phyloP scores from a whole-genome alignment of 2,329 filamentous ascomycete species.

The Sphaerulina populicola region DNA sequence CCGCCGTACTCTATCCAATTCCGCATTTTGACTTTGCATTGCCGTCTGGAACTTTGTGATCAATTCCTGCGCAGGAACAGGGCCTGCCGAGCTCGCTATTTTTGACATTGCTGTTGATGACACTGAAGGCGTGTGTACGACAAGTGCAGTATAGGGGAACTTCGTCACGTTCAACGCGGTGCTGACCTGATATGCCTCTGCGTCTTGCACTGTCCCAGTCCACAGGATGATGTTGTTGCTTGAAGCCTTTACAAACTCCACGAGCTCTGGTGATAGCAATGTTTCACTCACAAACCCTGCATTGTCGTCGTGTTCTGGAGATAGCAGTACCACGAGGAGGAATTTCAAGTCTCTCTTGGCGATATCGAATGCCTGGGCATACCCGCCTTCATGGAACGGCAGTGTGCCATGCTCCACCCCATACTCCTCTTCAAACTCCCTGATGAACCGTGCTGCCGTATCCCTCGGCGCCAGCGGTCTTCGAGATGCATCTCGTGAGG shows the following conservation, averaged over 20 bases:
- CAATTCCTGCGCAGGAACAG: conserved; percentile 61
- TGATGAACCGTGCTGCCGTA: conserved; percentile 76
- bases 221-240: conserved; percentile 76
- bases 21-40: conserved; percentile 66
- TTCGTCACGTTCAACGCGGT: conserved; percentile 79
- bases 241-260: conserved; percentile 64
- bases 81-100: conserved; percentile 67
- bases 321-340: conserved; percentile 76
- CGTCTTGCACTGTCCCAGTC: conserved; percentile 87
- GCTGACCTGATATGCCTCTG: conserved; percentile 91
- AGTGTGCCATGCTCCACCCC: conserved; percentile 53
- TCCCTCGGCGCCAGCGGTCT: conserved; percentile 75
- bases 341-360: conserved; percentile 90
- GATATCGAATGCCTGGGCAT: conserved; percentile 81
- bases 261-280: conserved; percentile 65
- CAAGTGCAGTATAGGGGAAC: conserved; percentile 79
- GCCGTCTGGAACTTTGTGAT: conserved; percentile 64
- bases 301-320: conserved; percentile 91
- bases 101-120: conserved; percentile 85
- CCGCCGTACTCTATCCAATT: conserved; percentile 65
- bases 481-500: conserved; percentile 54
- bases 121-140: conserved; percentile 79
- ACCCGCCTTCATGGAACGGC: conserved; percentile 77
- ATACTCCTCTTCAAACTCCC: conserved; percentile 93
- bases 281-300: conserved; percentile 73